Evolutionary conservation across 352 stramenopile genomes (phyloP).

Genomic region (Phytophthora crassamura): DNA sequence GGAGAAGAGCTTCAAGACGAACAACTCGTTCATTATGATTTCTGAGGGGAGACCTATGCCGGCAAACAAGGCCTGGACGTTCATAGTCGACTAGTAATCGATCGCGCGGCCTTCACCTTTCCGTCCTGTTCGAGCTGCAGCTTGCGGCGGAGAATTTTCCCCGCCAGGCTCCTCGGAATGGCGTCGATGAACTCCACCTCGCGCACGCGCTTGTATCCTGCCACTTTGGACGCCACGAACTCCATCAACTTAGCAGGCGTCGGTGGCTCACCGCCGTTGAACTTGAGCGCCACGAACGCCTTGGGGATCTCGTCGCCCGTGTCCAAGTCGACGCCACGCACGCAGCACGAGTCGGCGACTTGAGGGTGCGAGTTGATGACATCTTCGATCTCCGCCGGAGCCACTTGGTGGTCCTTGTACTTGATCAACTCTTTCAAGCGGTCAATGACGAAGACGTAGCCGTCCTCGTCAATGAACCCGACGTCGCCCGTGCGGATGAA

Average conservation of each 20-base stretch:
- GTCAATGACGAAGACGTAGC: constrained; percentile 92
- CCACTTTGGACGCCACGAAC: constrained; percentile 85
- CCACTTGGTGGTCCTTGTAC: constrained; percentile 92
- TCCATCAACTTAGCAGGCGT: constrained; percentile 40
- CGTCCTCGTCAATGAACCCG: constrained; percentile 90
- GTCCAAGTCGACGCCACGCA: constrained; percentile 61
- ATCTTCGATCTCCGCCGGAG: constrained; percentile 92
- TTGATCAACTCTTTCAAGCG: constrained; percentile 96
- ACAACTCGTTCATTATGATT: background rate
- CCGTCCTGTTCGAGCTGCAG: constrained; percentile 60
- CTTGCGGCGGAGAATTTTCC: constrained; percentile 90
- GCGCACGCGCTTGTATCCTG: constrained; percentile 86
- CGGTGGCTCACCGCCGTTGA: constrained; percentile 20
- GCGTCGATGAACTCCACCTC: constrained; percentile 85
- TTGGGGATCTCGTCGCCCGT: constrained; percentile 88
- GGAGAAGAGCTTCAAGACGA: background rate
- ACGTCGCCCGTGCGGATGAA: constrained; percentile 92
- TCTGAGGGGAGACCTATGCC: too few species aligned
- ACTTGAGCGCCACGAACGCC: constrained; percentile 88
- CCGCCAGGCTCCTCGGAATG: constrained; percentile 89
- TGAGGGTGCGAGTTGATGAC: constrained; percentile 80
- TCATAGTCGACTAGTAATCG: constrained; percentile 19
- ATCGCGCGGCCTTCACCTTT: constrained; percentile 33
- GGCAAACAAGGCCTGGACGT: background rate
- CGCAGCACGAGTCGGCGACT: constrained; percentile 82